Percentiles rank a stretch among this genome's conserved stretches.
Evolutionary conservation across 768 basidiomycete genomes (phyloP).

Genomic region (Russula olivacea): DNA sequence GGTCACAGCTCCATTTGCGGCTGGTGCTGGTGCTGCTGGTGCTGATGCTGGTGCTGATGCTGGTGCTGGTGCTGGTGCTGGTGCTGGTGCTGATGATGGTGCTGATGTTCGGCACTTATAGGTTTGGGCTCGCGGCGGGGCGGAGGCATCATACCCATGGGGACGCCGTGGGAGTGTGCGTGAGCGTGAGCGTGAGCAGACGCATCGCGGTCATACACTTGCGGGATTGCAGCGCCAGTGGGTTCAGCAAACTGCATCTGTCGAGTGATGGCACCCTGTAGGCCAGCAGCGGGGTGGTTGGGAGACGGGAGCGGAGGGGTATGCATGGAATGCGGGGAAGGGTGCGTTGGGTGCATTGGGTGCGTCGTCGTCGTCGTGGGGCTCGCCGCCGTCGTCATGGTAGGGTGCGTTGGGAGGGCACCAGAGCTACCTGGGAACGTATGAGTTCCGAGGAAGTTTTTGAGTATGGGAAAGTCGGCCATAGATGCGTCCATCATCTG

Average conservation of each 20-base stretch:
- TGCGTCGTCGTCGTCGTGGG: slow-evolving; percentile 2
- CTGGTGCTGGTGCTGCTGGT: background rate
- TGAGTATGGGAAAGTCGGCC: slow-evolving; percentile 76
- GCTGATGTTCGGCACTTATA: background rate
- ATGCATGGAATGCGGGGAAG: background rate
- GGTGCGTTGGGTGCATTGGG: background rate
- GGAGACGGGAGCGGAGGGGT: background rate
- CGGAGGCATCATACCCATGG: background rate
- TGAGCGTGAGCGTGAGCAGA: background rate
- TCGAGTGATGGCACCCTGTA: background rate
- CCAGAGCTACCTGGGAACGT: slow-evolving; percentile 40
- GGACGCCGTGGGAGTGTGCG: background rate
- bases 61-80: background rate
- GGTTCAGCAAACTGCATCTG: slow-evolving; percentile 10
- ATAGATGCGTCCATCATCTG: slow-evolving; percentile 69
- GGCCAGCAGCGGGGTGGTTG: background rate
- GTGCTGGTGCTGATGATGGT: background rate
- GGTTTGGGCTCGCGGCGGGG: background rate
- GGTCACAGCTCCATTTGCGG: slow-evolving; percentile 7
- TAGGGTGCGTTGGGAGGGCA: slow-evolving; percentile 23
- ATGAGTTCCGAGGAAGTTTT: slow-evolving; percentile 72
- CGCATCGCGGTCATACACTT: slow-evolving; percentile 9
- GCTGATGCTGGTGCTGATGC: background rate
- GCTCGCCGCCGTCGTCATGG: background rate
- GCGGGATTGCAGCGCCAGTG: background rate